Percentiles rank a stretch among this genome's conserved stretches.
Conservation (phyloP, 2,329 filamentous ascomycete species). For the Beauveria bassiana region DNA sequence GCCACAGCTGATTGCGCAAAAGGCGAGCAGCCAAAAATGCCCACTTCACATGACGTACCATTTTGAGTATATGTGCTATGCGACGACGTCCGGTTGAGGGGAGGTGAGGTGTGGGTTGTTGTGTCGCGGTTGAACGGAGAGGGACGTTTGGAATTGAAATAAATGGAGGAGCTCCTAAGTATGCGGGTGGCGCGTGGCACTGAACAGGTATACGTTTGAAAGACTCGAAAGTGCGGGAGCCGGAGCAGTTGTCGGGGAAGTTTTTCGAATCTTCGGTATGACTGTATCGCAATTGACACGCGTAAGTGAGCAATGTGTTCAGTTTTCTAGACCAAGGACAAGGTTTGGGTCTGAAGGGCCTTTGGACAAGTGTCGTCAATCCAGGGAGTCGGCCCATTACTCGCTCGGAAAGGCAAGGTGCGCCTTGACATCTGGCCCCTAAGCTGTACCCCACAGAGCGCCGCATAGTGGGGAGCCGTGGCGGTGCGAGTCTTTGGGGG, state of each 20-base stretch:
- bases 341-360: not conserved
- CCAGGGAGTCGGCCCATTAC: not conserved
- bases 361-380: conserved; percentile 18
- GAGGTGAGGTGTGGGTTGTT: not conserved
- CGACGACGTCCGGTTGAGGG: not conserved
- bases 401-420: conserved; percentile 5
- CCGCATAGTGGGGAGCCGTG: not conserved
- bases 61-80: not conserved
- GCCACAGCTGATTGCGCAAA: not conserved
- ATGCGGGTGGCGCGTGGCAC: not conserved
- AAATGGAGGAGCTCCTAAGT: not conserved
- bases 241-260: not conserved
- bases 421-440: conserved; percentile 3
- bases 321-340: not conserved
- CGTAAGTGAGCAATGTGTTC: conserved; percentile 1
- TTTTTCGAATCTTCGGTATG: not conserved
- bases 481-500: not conserved
- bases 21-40: not conserved
- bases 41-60: not conserved
- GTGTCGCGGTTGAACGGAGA: not conserved
- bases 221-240: not conserved
- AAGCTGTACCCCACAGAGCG: conserved; percentile 4
- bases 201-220: not conserved
- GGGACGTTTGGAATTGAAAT: not conserved
- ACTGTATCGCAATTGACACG: conserved; percentile 2